Base-by-base conservation (phyloP, 371 early-diverging fungal species). In the Gilbertella persicaria region DNA sequence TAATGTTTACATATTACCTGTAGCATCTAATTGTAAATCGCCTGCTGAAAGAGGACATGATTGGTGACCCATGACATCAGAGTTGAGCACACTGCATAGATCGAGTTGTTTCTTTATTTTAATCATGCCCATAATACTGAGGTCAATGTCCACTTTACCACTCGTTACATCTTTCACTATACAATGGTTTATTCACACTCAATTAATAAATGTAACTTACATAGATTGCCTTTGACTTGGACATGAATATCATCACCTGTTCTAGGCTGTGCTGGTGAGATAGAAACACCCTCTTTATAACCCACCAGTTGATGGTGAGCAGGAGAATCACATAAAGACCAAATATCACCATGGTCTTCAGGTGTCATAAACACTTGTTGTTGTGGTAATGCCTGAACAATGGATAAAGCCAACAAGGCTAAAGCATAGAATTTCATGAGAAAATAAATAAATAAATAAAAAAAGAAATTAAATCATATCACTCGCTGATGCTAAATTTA, bases 51-150 rank as follows among this genome's bases (percentile, higher is more conserved):
- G 50, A 5, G 77, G 71, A 45, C 77, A 76, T 8, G 17, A 30
- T 20, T 65, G 55, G 13, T 66, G 50, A 14, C 54, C 58, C 64
- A 76, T 71, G n/a, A 76, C 53, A 58, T 73, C 73, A 21, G 73
- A 73, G 9, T 45, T 42, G 4, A 73, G 55, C 0, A 72, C 71
- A 17, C 23, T 39, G 49, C 73, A 76, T 23, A 76, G 62, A 40
- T 76, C 71, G 3, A 76, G 54, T 5, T 76, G 64, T 38, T 72
- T 76, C 20, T 70, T 70, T 26, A 76, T 64, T 47, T 73, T 76
- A 38, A 73, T 76, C 71, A 73, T 68, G 4, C 64, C 61, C 60
- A 76, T 55, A 1, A 76, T 57, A 28, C 57, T 76, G 13, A 76
- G 41, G 14, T 76, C 67, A 50, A 76, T 73, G n/a, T 63, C 59